These are phyloP conservation scores for Colletotrichum limetticola DNA, from an alignment of 2,329 filamentous ascomycete species.

Conservation along the genomic window DNA sequence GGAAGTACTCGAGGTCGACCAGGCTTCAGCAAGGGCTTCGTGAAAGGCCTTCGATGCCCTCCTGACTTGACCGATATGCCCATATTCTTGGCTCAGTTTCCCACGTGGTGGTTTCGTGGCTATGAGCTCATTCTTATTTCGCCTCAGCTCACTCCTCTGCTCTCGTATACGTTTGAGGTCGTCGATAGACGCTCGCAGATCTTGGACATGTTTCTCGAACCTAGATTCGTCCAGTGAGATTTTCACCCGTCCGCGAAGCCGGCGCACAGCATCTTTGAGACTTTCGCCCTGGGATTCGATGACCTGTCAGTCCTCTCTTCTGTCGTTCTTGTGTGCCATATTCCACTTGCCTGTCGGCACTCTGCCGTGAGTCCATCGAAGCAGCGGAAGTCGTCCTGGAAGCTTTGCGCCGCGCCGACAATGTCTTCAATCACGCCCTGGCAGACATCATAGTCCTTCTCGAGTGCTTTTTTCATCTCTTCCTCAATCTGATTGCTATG, in stretches of 20 bases:
- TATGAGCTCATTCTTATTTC: not conserved
- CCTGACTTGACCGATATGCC: not conserved
- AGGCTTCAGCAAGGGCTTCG: constrained; percentile 4
- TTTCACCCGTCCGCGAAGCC: constrained; percentile 1
- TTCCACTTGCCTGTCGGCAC: not conserved
- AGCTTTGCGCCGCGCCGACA: not conserved
- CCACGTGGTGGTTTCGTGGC: not conserved
- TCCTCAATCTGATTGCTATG: not conserved
- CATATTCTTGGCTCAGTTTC: not conserved
- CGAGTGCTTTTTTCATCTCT: not conserved
- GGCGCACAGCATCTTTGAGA: not conserved
- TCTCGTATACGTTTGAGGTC: not conserved
- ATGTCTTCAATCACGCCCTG: not conserved
- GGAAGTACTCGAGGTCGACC: not conserved
- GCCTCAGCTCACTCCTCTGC: not conserved
- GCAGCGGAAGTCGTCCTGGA: not conserved
- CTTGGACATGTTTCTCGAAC: not conserved
- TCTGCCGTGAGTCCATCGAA: not conserved
- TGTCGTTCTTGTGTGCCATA: rapidly evolving
- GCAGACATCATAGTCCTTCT: not conserved
- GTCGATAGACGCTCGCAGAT: not conserved
- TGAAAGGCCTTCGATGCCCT: constrained; percentile 12
- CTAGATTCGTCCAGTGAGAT: not conserved
- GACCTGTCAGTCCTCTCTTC: not conserved
- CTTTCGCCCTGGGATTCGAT: not conserved